phyloP scores from a whole-genome alignment of 2,329 filamentous ascomycete genomes.

The Ramichloridium luteum region DNA sequence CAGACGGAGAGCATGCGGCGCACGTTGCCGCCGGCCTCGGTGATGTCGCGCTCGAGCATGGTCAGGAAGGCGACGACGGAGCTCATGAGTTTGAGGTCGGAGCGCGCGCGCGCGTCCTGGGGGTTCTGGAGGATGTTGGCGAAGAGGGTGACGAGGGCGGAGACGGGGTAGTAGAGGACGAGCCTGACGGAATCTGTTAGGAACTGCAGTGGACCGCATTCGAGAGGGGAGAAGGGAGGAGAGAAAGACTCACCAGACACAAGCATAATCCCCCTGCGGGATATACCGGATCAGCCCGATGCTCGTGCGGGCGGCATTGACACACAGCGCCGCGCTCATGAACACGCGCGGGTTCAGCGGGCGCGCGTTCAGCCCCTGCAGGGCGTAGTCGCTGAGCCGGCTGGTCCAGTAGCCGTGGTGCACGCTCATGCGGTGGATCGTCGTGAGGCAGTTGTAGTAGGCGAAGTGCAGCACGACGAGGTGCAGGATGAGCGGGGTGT shows the following conservation, averaged over 20 bases:
- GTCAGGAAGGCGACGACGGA: slow-evolving; percentile 85
- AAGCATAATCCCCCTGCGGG: slow-evolving; percentile 85
- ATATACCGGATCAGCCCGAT: slow-evolving; percentile 94
- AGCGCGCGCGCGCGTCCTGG: slow-evolving; percentile 72
- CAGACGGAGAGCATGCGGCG: slow-evolving; percentile 90
- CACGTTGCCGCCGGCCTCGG: slow-evolving; percentile 59
- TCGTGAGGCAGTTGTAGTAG: slow-evolving; percentile 96
- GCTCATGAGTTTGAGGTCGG: slow-evolving; percentile 83
- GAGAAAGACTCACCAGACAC: slow-evolving; percentile 77
- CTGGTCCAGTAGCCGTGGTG: slow-evolving; percentile 98
- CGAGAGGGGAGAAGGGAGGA: background rate
- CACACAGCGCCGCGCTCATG: slow-evolving; percentile 82
- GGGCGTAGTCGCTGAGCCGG: slow-evolving; percentile 83
- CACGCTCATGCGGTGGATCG: slow-evolving; percentile 95
- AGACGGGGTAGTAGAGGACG: slow-evolving; percentile 92
- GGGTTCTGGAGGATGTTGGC: slow-evolving; percentile 95
- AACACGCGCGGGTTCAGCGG: slow-evolving; percentile 91
- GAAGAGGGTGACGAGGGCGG: slow-evolving; percentile 85
- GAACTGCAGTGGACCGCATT: background rate
- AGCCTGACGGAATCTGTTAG: slow-evolving; percentile 43
- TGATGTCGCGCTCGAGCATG: slow-evolving; percentile 64
- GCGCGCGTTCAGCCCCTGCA: slow-evolving; percentile 80
- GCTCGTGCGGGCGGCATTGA: slow-evolving; percentile 80
- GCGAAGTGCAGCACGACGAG: slow-evolving; percentile 90
- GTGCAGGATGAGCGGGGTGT: slow-evolving; percentile 87